These are phyloP conservation scores for Cordia subcordata DNA, from an alignment of 257 asterid species.

Conservation along the genomic window DNA sequence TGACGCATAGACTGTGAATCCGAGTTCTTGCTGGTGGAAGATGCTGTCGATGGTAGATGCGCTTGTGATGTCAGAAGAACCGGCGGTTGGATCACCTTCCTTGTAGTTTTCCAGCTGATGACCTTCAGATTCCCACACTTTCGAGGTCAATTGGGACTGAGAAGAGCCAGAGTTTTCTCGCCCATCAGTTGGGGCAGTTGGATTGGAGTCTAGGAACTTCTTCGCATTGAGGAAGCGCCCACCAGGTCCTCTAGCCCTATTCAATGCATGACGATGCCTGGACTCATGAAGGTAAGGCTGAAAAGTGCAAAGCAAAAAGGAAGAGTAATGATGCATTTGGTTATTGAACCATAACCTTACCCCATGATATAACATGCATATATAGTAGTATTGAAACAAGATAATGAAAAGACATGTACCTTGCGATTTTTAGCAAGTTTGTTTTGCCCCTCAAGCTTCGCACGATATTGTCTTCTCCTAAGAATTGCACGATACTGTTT, in stretches of 20 bases:
- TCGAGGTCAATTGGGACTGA: background rate
- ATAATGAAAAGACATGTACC: slow-evolving; percentile 7
- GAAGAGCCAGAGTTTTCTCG: background rate
- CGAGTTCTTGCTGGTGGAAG: slow-evolving; percentile 7
- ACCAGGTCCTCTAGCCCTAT: slow-evolving; percentile 29
- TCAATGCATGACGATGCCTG: slow-evolving; percentile 29
- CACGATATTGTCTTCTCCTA: slow-evolving; percentile 30
- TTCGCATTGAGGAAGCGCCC: slow-evolving; percentile 29
- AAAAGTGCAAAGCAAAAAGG: background rate
- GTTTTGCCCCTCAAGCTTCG: slow-evolving; percentile 25
- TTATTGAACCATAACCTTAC: too few species aligned
- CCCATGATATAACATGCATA: too few species aligned
- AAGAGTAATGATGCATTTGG: too few species aligned
- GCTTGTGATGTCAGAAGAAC: slow-evolving; percentile 9
- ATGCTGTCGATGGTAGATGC: background rate
- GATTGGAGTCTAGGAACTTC: slow-evolving; percentile 12
- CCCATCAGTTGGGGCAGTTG: background rate
- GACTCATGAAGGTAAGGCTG: slow-evolving; percentile 40
- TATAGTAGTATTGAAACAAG: too few species aligned
- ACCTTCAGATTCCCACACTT: too few species aligned
- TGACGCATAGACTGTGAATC: slow-evolving; percentile 14
- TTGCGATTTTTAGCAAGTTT: slow-evolving; percentile 17
- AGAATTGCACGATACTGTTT: slow-evolving; percentile 32
- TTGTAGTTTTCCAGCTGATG: too few species aligned
- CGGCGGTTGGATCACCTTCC: background rate